These are phyloP conservation scores for Xylariales sp. DNA, from an alignment of 2,329 filamentous ascomycete genomes.

Conservation along the genomic window DNA sequence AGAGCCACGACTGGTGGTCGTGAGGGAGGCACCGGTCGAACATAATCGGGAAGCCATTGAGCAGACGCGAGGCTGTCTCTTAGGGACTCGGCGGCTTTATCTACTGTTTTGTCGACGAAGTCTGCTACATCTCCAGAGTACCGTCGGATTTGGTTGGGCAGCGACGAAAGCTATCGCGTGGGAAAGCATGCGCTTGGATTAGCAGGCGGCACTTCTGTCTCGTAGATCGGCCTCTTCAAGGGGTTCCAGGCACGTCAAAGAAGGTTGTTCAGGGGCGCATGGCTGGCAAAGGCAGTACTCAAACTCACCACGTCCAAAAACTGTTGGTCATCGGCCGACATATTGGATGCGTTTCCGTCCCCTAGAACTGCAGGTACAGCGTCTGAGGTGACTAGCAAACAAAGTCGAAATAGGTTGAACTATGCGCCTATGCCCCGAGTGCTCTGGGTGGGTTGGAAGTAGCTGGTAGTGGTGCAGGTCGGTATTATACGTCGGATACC, in stretches of 20 bases:
- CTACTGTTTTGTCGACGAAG: conserved; percentile 76
- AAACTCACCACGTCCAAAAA: conserved; percentile 69
- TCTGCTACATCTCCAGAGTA: conserved; percentile 73
- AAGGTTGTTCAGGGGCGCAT: background rate
- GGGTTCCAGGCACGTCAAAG: conserved; percentile 4
- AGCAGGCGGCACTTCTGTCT: too few species aligned
- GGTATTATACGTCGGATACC: too few species aligned
- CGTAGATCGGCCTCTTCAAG: background rate
- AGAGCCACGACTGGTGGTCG: conserved; percentile 31
- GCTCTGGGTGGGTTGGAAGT: too few species aligned
- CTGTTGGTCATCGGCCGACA: conserved; percentile 77
- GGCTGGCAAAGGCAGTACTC: background rate
- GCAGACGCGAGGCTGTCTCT: conserved; percentile 64
- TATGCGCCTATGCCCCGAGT: too few species aligned
- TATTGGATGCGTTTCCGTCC: too few species aligned
- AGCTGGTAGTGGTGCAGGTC: too few species aligned
- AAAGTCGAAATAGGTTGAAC: too few species aligned
- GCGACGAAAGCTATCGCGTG: conserved; percentile 41
- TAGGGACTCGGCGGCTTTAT: conserved; percentile 66
- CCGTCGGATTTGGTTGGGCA: conserved; percentile 60
- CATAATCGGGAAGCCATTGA: conserved; percentile 67
- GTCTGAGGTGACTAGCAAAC: too few species aligned
- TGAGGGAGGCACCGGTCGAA: conserved; percentile 55
- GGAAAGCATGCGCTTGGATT: too few species aligned
- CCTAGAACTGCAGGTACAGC: too few species aligned